Evolutionary conservation across 1,284 basidiomycete genomes (phyloP).

Genomic region (Marasmius fiardii): DNA sequence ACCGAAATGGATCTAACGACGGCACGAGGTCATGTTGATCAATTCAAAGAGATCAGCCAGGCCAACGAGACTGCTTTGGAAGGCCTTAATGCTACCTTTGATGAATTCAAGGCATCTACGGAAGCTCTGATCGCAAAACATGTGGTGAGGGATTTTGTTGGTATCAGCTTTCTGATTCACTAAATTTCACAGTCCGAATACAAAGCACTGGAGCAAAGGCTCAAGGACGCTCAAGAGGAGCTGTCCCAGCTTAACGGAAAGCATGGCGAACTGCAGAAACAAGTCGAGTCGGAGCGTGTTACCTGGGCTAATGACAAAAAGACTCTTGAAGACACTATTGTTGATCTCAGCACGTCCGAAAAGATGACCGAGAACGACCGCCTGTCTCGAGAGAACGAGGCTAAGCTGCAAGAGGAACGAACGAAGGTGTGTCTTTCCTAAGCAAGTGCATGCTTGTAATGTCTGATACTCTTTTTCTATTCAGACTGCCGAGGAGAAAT

Average conservation of each 20-base stretch:
- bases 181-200: slow-evolving; percentile 57
- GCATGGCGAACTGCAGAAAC: slow-evolving; percentile 57
- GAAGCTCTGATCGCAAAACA: slow-evolving; percentile 64
- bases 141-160: slow-evolving; percentile 45
- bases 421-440: slow-evolving; percentile 48
- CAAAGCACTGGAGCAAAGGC: slow-evolving; percentile 59
- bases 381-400: slow-evolving; percentile 57
- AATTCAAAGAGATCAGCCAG: slow-evolving; percentile 82
- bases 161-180: neutral
- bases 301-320: slow-evolving; percentile 79
- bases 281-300: slow-evolving; percentile 61
- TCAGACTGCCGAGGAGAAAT: slow-evolving; percentile 78
- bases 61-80: slow-evolving; percentile 77
- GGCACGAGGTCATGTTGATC: slow-evolving; percentile 71
- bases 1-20: slow-evolving; percentile 71
- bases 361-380: slow-evolving; percentile 63
- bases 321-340: slow-evolving; percentile 72
- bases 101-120: slow-evolving; percentile 72
- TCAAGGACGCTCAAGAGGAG: slow-evolving; percentile 56
- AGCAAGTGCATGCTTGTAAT: neutral
- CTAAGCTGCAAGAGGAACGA: slow-evolving; percentile 63
- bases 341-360: slow-evolving; percentile 71
- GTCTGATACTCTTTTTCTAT: neutral
- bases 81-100: slow-evolving; percentile 68
- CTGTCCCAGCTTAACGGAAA: slow-evolving; percentile 48